Conservation (phyloP, 2,329 filamentous ascomycete genomes). For the Capronia coronata region DNA sequence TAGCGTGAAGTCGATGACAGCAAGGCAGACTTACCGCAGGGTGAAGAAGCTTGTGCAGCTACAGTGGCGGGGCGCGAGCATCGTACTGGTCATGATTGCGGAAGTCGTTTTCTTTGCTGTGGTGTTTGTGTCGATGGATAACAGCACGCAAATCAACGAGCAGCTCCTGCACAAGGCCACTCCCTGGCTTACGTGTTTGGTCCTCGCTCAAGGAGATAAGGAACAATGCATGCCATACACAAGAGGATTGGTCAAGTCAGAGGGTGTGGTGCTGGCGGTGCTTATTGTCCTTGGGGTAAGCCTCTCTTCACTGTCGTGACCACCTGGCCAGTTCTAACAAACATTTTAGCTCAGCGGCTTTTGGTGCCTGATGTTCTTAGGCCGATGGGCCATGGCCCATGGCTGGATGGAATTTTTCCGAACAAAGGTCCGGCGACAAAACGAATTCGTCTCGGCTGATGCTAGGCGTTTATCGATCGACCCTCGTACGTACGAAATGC, state of each 20-base stretch:
- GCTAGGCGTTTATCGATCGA: slow-evolving; percentile 58
- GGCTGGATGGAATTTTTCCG: slow-evolving; percentile 69
- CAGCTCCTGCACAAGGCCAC: slow-evolving; percentile 51
- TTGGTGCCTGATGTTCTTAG: slow-evolving; percentile 75
- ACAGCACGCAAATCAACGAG: slow-evolving; percentile 54
- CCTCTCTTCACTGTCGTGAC: too few species aligned
- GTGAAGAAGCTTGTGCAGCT: slow-evolving; percentile 79
- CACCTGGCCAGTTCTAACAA: slow-evolving; percentile 14
- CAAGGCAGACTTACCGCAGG: slow-evolving; percentile 79
- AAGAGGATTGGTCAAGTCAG: slow-evolving; percentile 58
- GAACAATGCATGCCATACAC: slow-evolving; percentile 59
- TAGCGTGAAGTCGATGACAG: slow-evolving; percentile 72
- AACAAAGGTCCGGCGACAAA: slow-evolving; percentile 44
- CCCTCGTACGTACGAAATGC: slow-evolving; percentile 73
- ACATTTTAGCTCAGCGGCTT: slow-evolving; percentile 65
- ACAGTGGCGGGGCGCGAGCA: slow-evolving; percentile 88
- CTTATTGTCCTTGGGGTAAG: slow-evolving; percentile 73
- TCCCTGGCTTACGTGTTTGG: slow-evolving; percentile 70
- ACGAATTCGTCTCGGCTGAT: slow-evolving; percentile 86
- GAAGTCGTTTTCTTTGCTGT: slow-evolving; percentile 93
- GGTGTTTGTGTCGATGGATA: slow-evolving; percentile 82
- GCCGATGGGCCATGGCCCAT: slow-evolving; percentile 73
- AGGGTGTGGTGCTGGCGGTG: slow-evolving; percentile 72
- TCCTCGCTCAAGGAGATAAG: slow-evolving; percentile 52
- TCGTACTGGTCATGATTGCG: slow-evolving; percentile 80